Percentiles rank a stretch among this genome's conserved stretches.
Conservation (phyloP, 164 flowering plant species). For the Chloranthus sessilifolius region DNA sequence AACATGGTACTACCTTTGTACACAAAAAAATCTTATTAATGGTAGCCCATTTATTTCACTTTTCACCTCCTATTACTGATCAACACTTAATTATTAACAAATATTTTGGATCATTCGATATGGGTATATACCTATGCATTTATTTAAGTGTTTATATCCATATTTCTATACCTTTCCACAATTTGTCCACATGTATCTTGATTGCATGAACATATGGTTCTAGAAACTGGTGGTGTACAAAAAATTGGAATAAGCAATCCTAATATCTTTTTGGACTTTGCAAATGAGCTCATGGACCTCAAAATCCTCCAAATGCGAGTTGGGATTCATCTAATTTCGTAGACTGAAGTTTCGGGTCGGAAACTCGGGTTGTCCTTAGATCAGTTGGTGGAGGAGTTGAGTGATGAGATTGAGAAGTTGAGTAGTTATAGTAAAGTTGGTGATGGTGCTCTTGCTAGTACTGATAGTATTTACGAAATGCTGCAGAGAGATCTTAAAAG, state of each 20-base stretch:
- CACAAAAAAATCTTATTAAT: no score
- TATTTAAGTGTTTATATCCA: no score
- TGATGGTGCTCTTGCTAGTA: slow-evolving; percentile 13
- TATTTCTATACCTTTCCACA: no score
- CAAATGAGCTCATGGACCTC: slow-evolving; percentile 46
- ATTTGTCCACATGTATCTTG: no score
- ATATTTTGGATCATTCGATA: no score
- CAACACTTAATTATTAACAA: no score
- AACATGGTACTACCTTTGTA: no score
- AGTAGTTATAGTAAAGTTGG: slow-evolving; percentile 23
- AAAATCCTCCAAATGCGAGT: slow-evolving; percentile 25
- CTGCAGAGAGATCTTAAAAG: slow-evolving; percentile 48
- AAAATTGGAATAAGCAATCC: slow-evolving; percentile 11
- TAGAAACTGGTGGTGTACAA: slow-evolving; percentile 6
- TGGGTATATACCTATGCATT: no score
- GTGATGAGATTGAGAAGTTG: slow-evolving; percentile 45
- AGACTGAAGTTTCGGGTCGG: background rate
- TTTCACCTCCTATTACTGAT: no score
- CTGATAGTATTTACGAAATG: slow-evolving; percentile 28
- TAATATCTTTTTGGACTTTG: slow-evolving; percentile 45
- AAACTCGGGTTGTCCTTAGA: slow-evolving; percentile 28
- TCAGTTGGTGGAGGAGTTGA: slow-evolving; percentile 46
- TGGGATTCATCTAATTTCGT: slow-evolving; percentile 3
- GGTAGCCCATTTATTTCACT: no score
- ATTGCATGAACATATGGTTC: slow-evolving; percentile 10